These are phyloP conservation scores for Mucor plumbeus DNA, from an alignment of 371 early-diverging fungal genomes.

Conservation along the genomic window DNA sequence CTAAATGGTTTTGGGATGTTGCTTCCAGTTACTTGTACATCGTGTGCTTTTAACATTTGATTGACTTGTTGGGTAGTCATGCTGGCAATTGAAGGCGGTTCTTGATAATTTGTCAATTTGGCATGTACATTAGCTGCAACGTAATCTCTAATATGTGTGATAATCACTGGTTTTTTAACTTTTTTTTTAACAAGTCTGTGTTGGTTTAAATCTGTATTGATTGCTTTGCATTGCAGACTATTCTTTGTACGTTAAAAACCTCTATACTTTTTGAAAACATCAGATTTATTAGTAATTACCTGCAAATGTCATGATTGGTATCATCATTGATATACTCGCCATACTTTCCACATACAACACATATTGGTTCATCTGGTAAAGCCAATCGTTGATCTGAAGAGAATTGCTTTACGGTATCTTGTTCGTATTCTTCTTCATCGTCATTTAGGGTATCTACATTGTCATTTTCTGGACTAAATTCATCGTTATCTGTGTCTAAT, in stretches of 20 bases:
- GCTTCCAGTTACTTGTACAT: conserved; percentile 53
- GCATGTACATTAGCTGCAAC: conserved; percentile 45
- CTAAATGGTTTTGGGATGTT: conserved; percentile 55
- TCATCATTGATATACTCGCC: conserved; percentile 59
- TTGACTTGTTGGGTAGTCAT: conserved; percentile 34
- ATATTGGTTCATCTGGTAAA: conserved; percentile 45
- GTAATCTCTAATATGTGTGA: conserved; percentile 20
- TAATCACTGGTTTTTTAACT: neutral
- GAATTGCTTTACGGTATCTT: conserved; percentile 29
- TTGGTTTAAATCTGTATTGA: conserved; percentile 42
- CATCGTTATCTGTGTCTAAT: neutral
- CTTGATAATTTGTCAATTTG: conserved; percentile 59
- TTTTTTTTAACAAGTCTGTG: conserved; percentile 5
- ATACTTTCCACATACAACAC: conserved; percentile 59
- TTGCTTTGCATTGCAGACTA: conserved; percentile 52
- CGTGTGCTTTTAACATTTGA: conserved; percentile 46
- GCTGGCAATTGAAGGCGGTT: conserved; percentile 38
- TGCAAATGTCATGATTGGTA: conserved; percentile 56
- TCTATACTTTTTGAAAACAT: neutral
- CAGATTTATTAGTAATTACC: conserved; percentile 29
- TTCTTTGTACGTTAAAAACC: neutral
- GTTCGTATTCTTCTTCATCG: conserved; percentile 3
- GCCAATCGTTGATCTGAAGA: conserved; percentile 46
- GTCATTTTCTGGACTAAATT: neutral
- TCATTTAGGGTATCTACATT: neutral